Conservation (phyloP, 352 stramenopile genomes). For the Aphanomyces euteiches region DNA sequence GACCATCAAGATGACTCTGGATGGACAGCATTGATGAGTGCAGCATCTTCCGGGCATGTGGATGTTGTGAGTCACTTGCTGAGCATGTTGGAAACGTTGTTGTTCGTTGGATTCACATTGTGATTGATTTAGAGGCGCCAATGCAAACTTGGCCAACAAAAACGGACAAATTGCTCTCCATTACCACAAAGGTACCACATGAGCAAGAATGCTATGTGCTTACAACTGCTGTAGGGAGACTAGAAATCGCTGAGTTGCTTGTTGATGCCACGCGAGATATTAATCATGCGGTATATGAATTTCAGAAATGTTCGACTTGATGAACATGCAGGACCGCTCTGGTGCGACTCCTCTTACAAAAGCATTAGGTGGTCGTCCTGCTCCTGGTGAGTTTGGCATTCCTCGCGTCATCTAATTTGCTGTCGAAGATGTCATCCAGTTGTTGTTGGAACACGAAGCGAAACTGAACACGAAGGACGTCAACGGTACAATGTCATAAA, state of each 20-base stretch:
- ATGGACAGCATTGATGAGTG: constrained; percentile 77
- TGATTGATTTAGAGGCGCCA: constrained; percentile 41
- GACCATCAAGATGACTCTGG: constrained; percentile 69
- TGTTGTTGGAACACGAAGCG: constrained; percentile 62
- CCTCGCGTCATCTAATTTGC: background rate
- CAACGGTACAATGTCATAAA: constrained; percentile 29
- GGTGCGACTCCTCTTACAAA: constrained; percentile 62
- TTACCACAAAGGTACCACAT: constrained; percentile 56
- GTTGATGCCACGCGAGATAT: constrained; percentile 64
- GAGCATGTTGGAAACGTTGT: constrained; percentile 42
- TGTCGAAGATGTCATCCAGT: constrained; percentile 47
- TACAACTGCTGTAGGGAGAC: constrained; percentile 38
- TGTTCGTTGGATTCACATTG: constrained; percentile 4
- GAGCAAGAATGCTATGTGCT: background rate
- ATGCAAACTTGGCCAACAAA: constrained; percentile 65
- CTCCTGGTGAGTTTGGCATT: constrained; percentile 37
- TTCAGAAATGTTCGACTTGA: background rate
- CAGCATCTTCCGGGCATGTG: constrained; percentile 54
- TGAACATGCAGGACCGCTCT: constrained; percentile 44
- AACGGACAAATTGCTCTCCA: constrained; percentile 70
- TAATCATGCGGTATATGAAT: constrained; percentile 48
- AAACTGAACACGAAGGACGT: constrained; percentile 54
- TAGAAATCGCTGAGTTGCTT: constrained; percentile 63
- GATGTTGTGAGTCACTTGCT: constrained; percentile 55
- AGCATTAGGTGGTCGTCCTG: constrained; percentile 53